A percentile compares a stretch with the other conserved stretches of the same genome.
These are phyloP conservation scores for Phylloboletellus chloephorus DNA, from an alignment of 1,284 basidiomycete species.

Conservation along the genomic window DNA sequence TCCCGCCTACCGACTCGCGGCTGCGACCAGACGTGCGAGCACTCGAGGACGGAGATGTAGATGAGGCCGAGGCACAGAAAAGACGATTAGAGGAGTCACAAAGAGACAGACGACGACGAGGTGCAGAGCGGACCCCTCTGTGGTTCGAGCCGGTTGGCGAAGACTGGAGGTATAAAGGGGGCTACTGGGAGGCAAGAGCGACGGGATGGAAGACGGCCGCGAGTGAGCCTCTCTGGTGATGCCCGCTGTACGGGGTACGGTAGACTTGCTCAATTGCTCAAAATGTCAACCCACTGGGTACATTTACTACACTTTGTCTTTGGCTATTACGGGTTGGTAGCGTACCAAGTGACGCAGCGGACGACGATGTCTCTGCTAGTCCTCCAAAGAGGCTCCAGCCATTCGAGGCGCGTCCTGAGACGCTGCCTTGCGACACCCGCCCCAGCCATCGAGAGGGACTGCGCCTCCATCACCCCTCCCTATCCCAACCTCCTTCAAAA, in stretches of 20 bases:
- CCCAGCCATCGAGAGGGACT: slow-evolving; percentile 55
- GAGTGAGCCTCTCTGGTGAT: slow-evolving; percentile 60
- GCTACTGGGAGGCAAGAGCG: slow-evolving; percentile 77
- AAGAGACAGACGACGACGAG: slow-evolving; percentile 57
- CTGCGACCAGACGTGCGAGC: slow-evolving; percentile 82
- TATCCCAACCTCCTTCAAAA: slow-evolving; percentile 76
- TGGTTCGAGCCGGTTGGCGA: slow-evolving; percentile 73
- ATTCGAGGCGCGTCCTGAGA: slow-evolving; percentile 12
- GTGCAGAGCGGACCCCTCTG: slow-evolving; percentile 51
- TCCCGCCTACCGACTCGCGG: slow-evolving; percentile 85
- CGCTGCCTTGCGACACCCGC: slow-evolving; percentile 53
- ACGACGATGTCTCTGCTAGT: slow-evolving; percentile 17
- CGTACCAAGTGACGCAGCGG: too few species aligned
- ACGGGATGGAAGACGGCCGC: slow-evolving; percentile 53
- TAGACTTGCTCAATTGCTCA: too few species aligned
- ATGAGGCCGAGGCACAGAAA: slow-evolving; percentile 76
- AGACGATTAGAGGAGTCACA: slow-evolving; percentile 68
- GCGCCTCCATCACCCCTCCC: slow-evolving; percentile 82
- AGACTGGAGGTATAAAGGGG: slow-evolving; percentile 72
- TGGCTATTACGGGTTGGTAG: too few species aligned
- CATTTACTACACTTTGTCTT: too few species aligned
- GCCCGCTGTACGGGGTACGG: too few species aligned
- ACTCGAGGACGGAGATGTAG: slow-evolving; percentile 76
- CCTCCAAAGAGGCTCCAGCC: slow-evolving; percentile 16
- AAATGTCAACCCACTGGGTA: too few species aligned